phyloP scores from a whole-genome alignment of 352 stramenopile species.

The Blastocystis sp. region DNA sequence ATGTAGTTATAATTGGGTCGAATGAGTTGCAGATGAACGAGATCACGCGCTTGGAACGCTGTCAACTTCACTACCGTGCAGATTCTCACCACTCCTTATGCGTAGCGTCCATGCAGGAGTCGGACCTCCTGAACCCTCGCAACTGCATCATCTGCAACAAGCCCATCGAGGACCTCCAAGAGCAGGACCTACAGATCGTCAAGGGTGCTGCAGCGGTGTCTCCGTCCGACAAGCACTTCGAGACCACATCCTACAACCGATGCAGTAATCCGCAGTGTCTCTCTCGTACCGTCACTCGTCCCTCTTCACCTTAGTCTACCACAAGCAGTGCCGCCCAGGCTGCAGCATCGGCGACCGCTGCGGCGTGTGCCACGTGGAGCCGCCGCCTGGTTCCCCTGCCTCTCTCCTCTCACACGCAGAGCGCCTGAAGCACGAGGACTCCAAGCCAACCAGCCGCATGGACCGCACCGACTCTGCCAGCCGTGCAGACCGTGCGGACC shows the following conservation, averaged over 20 bases:
- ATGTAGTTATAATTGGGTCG: not conserved
- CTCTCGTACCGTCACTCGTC: not conserved
- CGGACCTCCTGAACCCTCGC: not conserved
- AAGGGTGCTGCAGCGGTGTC: not conserved
- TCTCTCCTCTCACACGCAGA: not conserved
- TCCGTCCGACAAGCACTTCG: conserved; percentile 6
- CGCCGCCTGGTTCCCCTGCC: not conserved
- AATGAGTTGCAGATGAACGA: not conserved
- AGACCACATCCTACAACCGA: conserved; percentile 41
- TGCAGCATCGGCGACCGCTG: conserved; percentile 8
- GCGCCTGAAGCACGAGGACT: too few relatives aligned
- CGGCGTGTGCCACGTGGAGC: conserved; percentile 33
- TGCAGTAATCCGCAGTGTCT: conserved; percentile 54
- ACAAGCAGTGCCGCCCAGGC: conserved; percentile 39
- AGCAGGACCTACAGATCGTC: conserved; percentile 2
- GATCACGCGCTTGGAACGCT: too few relatives aligned
- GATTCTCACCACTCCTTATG: not conserved
- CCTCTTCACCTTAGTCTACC: conserved; percentile 34
- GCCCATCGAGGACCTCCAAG: conserved; percentile 50
- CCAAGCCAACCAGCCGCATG: too few relatives aligned
- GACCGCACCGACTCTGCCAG: too few relatives aligned
- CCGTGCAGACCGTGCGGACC: too few relatives aligned
- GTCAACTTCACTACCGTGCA: not conserved
- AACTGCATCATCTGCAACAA: conserved; percentile 57
- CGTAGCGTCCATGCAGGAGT: conserved; percentile 33